Evolutionary conservation across 495 filamentous ascomycete genomes (phyloP).

Genomic region (Cercophora sp.): DNA sequence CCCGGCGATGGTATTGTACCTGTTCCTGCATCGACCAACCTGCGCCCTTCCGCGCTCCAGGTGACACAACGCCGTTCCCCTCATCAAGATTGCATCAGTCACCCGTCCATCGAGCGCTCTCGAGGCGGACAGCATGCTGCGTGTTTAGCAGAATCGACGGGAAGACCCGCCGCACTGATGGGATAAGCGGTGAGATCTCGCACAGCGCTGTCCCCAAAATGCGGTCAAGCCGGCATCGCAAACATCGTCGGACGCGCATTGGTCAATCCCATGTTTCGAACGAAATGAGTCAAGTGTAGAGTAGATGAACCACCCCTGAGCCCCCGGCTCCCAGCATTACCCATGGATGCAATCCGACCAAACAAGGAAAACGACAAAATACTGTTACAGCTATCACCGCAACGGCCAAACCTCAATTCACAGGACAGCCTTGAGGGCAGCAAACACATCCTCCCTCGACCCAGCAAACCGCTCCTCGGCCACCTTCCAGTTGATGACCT

Average conservation of each 20-base stretch:
- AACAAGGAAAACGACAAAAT: background rate
- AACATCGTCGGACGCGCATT: background rate
- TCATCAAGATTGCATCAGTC: no score
- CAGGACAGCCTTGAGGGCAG: constrained; percentile 25
- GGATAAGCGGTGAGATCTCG: background rate
- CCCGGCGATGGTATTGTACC: no score
- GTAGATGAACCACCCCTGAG: constrained; percentile 4
- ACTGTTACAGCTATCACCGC: background rate
- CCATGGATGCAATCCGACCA: constrained; percentile 1
- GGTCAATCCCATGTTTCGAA: constrained; percentile 3
- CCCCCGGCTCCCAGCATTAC: background rate
- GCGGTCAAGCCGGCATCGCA: background rate
- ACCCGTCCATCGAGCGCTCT: no score
- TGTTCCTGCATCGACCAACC: no score
- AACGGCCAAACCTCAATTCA: background rate
- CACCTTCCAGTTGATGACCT: constrained; percentile 95
- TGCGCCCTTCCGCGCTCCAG: no score
- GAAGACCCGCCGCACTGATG: no score
- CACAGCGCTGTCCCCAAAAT: background rate
- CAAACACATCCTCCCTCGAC: constrained; percentile 33
- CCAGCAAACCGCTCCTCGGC: constrained; percentile 75
- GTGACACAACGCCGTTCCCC: no score
- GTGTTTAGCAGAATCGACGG: no score
- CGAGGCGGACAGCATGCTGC: no score
- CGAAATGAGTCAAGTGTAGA: constrained; percentile 8